Conservation (phyloP, 306 rosid genomes). For the Rosa chinensis region DNA sequence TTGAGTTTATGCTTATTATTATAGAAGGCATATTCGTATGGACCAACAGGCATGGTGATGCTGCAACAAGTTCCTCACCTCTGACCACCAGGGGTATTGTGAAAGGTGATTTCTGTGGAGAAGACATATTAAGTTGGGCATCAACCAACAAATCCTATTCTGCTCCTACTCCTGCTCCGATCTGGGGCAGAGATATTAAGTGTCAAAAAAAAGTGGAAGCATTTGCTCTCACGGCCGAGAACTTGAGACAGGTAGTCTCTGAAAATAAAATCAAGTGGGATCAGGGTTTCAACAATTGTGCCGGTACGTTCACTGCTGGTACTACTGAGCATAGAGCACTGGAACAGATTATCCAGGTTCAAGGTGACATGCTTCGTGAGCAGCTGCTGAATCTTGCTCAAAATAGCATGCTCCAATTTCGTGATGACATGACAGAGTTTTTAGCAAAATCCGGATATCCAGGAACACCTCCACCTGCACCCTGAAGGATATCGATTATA, state of each 20-base stretch:
- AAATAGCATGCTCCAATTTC: too few species aligned
- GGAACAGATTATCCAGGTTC: not conserved
- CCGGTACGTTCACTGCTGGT: too few species aligned
- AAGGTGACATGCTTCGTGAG: too few species aligned
- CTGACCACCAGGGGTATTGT: not conserved
- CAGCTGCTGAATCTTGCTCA: too few species aligned
- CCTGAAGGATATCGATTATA: too few species aligned
- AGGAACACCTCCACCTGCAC: too few species aligned
- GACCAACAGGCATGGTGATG: not conserved
- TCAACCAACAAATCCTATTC: not conserved
- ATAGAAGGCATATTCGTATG: not conserved
- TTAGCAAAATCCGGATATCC: too few species aligned
- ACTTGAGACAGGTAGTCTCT: too few species aligned
- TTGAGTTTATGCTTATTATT: conserved; percentile 1
- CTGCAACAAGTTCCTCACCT: not conserved
- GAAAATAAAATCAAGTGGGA: too few species aligned
- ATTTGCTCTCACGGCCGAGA: not conserved
- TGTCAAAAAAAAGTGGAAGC: not conserved
- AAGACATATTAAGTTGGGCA: not conserved
- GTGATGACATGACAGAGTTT: too few species aligned
- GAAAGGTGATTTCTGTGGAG: not conserved
- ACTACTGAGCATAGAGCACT: not conserved
- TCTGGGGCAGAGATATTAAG: not conserved
- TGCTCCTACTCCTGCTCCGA: not conserved
- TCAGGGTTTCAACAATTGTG: too few species aligned